A percentile compares a stretch with the other conserved stretches of the same genome.
Evolutionary conservation across 2,329 filamentous ascomycete species (phyloP).

Genomic region (Neopestalotiopsis sp.): DNA sequence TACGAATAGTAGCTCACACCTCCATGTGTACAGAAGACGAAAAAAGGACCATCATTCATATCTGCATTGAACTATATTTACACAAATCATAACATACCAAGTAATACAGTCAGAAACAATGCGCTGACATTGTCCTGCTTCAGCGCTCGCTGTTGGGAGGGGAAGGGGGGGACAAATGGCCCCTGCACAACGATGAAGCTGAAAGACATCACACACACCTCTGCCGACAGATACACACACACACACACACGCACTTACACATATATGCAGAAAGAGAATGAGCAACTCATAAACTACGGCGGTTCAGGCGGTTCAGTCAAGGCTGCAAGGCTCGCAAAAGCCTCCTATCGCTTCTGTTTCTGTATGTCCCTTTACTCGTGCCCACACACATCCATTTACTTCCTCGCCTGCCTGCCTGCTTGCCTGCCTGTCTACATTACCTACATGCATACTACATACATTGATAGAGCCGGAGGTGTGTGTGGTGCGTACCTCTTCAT

Average conservation of each 20-base stretch:
- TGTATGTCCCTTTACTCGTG: background rate
- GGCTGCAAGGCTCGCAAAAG: conserved; percentile 1
- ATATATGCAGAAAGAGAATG: background rate
- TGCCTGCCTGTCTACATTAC: background rate
- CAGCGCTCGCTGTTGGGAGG: background rate
- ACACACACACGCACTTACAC: background rate
- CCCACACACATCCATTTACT: background rate
- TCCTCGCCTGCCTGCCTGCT: background rate
- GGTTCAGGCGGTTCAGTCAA: conserved; percentile 12
- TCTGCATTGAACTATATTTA: background rate
- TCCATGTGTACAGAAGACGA: background rate
- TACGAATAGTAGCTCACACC: background rate
- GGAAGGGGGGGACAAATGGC: background rate
- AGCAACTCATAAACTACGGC: background rate
- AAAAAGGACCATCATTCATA: background rate
- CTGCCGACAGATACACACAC: background rate
- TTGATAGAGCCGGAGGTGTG: background rate
- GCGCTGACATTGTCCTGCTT: background rate
- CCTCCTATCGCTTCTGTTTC: background rate
- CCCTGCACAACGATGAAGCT: background rate
- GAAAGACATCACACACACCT: conserved; percentile 2
- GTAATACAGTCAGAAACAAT: background rate
- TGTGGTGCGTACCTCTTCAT: background rate
- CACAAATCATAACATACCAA: background rate
- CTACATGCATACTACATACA: background rate